Evolutionary conservation across 2,329 filamentous ascomycete genomes (phyloP), one percentile per base, ranked within the genome.

Genomic region (Domatiomyces globalis): DNA sequence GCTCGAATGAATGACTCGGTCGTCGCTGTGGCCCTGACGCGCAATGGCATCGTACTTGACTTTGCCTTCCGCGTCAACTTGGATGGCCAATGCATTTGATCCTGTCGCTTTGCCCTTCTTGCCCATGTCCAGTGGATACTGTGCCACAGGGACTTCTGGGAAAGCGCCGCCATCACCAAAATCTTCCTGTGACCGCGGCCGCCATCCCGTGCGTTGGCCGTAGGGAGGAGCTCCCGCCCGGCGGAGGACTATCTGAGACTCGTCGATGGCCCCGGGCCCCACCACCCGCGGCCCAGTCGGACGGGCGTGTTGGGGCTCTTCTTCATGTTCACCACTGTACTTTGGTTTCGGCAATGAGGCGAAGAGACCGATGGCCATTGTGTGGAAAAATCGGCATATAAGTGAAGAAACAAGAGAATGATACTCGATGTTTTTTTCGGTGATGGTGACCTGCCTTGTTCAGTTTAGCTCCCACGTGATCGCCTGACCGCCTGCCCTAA

Each of bases 11-110:
- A 98, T 83, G 57, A 95, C 85, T 48, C 89, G 78, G 54, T 80
- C 81, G 18, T 88, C 87, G 64, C 77, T 77, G 66, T 98, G 92
- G 12, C 92, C 92, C 63, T 90, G 85, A 62, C 84, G 78, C 49
- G 90, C 90, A 63, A 98, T 94, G 50, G 89, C 88, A 66, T 95
- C 88, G 71, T 95, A 98, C 69, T 95, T 94, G 56, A 95, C 85
- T 65, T 94, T 94, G 45, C 92, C 92, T 58, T 94, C 84, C 0
- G 77, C 80, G 64, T 96, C 88, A 36, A 96, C 88, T 66, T 94
- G 86, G 29, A 96, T 77, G n/a, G 88, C 84, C 46, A 98, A 77
- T 51, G 92, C 89, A 70, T 95, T 96, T 59, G 83, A 92, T 29
- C 73, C 76, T 7, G 79, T 72, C 2, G 69, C 63, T 36, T 77